Base-by-base conservation (phyloP, 2,329 filamentous ascomycete species). In the Neonectria faginata region DNA sequence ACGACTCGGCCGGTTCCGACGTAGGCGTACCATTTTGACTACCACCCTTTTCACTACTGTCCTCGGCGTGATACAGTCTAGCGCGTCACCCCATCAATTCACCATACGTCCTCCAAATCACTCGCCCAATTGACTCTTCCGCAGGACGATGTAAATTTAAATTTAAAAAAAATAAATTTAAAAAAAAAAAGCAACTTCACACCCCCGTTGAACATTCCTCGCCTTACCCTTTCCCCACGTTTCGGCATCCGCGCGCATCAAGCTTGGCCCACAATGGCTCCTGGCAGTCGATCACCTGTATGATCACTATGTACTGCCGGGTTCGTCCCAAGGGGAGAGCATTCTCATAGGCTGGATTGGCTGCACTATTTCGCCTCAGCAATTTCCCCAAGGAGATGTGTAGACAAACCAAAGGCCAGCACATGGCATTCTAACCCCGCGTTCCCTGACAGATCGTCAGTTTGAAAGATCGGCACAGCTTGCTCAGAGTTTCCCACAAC, bases 151-250 rank as follows among this genome's bases (percentile, higher is more conserved):
- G n/a, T n/a, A n/a, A n/a, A n/a, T n/a, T n/a, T n/a, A n/a, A n/a
- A n/a, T n/a, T n/a, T n/a, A n/a, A n/a, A n/a, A n/a, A n/a, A n/a
- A n/a, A n/a, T n/a, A n/a, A n/a, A n/a, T n/a, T n/a, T n/a, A n/a
- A n/a, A n/a, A n/a, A 44, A 9, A n/a, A 56, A 66, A 64, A 57
- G 60, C 41, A 60, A 66, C 36, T 52, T 36, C 31, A 27, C 48
- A 36, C 33, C 57, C 20, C 51, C 36, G 44, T 29, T 62, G 42
- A 53, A 58, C 54, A 27, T 55, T 16, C 59, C 27, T 63, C 27
- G 45, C 53, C 25, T 42, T 25, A 36, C 54, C 18, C 7, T 44
- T 65, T 65, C 62, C 65, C 65, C 65, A 55, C 65, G 62, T 67
- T 61, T 66, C 48, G 57, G 41, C 44, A 61, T 53, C 50, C 53